Evolutionary conservation across 371 early-diverging fungal species (phyloP), one percentile per base, ranked within the genome.

Genomic region (Mucor piriformis): DNA sequence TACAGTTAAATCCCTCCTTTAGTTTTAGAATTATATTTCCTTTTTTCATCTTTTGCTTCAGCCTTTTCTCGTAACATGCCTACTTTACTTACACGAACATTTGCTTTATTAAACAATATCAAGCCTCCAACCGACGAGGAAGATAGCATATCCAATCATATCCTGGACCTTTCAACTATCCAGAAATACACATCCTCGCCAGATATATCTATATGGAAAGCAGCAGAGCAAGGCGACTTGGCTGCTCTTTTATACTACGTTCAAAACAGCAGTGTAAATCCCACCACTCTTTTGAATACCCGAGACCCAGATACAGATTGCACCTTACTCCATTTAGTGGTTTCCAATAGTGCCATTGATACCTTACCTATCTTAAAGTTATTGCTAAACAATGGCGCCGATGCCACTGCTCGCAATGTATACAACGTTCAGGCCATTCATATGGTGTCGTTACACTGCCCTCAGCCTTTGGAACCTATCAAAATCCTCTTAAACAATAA

Each of bases 261-360:
- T 15, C 44, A 35, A 20, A 32, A 59, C 12, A 33, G 51, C 15
- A 40, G 54, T 24, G 54, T 54, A n/a, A 49, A 67, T 55, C 24
- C 56, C 37, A 10, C 55, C 13, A 66, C 56, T 12, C 68, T 75
- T 5, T 66, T 83, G 40, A 83, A 83, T 48, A 64, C 71, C 33
- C 74, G 83, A 21, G 82, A 83, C 38, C 82, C 82, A 2, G 60
- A 71, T 21, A 78, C 79, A 16, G 79, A 81, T 24, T 73, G 67
- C 33, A 83, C 83, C 0, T 63, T 79, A 8, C 67, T 83, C 11
- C 71, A 81, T 48, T 57, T 77, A 1, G 68, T 71, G 0, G 67
- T 74, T 5, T 68, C 76, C 16, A 64, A 73, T 33, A 51, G 59
- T 5, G 61, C 29, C 13, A 38, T 29, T 38, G 38, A 23, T 24